Conservation (phyloP, 495 filamentous ascomycete genomes). For the Podospora pseudocomata region DNA sequence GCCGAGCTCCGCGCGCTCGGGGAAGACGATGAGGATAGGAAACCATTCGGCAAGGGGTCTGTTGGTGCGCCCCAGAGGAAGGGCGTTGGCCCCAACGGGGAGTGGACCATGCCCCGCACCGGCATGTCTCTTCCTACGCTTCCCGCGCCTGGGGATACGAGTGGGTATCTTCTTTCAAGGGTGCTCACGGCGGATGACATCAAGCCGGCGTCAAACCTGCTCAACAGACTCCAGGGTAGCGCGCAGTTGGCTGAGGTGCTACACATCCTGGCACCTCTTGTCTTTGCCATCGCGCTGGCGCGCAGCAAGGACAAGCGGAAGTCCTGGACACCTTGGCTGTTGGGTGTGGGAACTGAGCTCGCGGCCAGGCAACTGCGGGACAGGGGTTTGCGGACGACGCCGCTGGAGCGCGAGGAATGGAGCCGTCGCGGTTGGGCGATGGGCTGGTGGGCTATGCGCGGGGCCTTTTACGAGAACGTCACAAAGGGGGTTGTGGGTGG, state of each 20-base stretch:
- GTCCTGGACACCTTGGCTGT: conserved; percentile 84
- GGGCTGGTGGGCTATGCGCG: conserved; percentile 92
- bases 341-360: conserved; percentile 84
- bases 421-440: conserved; percentile 80
- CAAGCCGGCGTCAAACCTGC: conserved; percentile 76
- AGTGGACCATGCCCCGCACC: conserved; percentile 95
- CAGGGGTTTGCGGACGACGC: conserved; percentile 70
- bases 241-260: conserved; percentile 79
- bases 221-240: conserved; percentile 69
- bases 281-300: conserved; percentile 85
- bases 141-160: conserved; percentile 73
- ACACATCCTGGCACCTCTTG: conserved; percentile 82
- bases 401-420: conserved; percentile 84
- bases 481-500: conserved; percentile 74
- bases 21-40: conserved; percentile 27
- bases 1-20: conserved; percentile 22
- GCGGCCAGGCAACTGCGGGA: conserved; percentile 77
- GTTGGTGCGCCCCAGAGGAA: background rate
- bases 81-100: conserved; percentile 37
- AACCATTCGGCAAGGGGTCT: background rate
- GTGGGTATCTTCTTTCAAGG: conserved; percentile 80
- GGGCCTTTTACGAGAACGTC: conserved; percentile 92
- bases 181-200: conserved; percentile 95
- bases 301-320: conserved; percentile 54
- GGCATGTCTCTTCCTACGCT: conserved; percentile 77